Evolutionary conservation across 345 rosid species (phyloP).

Genomic region (rapeseed (Brassica napus)): DNA sequence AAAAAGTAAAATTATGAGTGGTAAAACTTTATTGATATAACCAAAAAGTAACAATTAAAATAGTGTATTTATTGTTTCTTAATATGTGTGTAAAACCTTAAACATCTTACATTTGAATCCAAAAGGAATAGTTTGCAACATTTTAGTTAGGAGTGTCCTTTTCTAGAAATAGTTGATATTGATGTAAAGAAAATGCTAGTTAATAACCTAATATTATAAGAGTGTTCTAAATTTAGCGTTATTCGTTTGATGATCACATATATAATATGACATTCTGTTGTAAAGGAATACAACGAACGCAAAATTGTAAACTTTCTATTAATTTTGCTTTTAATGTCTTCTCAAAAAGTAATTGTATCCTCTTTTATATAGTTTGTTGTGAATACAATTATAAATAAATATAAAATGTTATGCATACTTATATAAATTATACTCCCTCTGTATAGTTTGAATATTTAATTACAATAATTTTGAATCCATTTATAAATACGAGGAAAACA

Average conservation of each 20-base stretch:
- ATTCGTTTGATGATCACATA: background rate
- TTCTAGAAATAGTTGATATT: background rate
- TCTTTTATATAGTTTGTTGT: background rate
- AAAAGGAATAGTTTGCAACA: background rate
- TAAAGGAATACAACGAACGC: background rate
- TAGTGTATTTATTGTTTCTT: too few relatives aligned
- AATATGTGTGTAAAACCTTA: too few relatives aligned
- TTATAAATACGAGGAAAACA: background rate
- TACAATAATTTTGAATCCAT: background rate
- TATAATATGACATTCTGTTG: background rate
- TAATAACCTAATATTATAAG: background rate
- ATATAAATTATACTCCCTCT: background rate
- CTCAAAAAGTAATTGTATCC: background rate
- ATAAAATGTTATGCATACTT: background rate
- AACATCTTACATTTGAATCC: too few relatives aligned
- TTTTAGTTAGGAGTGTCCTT: background rate
- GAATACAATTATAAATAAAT: background rate
- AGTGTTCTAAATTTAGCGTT: background rate
- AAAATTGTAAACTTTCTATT: background rate
- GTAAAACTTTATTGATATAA: too few relatives aligned
- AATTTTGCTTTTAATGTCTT: background rate
- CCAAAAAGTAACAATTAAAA: too few relatives aligned
- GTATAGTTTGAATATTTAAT: background rate
- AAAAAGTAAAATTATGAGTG: too few relatives aligned
- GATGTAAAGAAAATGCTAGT: background rate